phyloP scores from a whole-genome alignment of 352 stramenopile genomes.

The Hyaloperonospora brassicae region DNA sequence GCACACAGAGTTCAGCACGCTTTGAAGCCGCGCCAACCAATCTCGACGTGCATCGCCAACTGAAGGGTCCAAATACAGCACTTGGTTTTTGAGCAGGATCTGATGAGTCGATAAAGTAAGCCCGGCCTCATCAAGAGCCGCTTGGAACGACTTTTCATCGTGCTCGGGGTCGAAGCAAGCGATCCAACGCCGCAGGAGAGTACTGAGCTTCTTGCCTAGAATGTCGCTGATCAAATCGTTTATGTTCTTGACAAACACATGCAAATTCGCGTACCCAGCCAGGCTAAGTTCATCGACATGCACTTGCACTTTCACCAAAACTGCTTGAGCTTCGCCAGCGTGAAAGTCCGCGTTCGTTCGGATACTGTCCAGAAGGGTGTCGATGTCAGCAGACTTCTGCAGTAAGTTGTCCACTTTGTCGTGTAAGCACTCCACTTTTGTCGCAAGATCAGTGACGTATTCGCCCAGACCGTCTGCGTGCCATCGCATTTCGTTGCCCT shows the following conservation, averaged over 20 bases:
- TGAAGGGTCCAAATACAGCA: constrained; percentile 93
- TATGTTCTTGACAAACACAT: constrained; percentile 88
- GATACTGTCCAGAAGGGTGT: constrained; percentile 84
- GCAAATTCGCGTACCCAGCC: constrained; percentile 90
- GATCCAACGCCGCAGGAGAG: constrained; percentile 59
- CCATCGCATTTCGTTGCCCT: constrained; percentile 85
- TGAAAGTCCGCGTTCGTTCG: constrained; percentile 51
- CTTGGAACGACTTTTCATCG: constrained; percentile 54
- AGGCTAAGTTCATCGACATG: constrained; percentile 93
- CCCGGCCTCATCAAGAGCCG: constrained; percentile 34
- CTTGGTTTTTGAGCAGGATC: constrained; percentile 94
- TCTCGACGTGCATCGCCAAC: constrained; percentile 87
- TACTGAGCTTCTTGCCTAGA: constrained; percentile 71
- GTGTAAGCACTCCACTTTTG: constrained; percentile 94
- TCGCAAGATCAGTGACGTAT: constrained; percentile 83
- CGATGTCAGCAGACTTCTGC: constrained; percentile 88
- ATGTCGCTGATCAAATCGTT: constrained; percentile 84
- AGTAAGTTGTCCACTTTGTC: constrained; percentile 97
- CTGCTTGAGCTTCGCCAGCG: constrained; percentile 33
- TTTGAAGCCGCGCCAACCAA: constrained; percentile 90
- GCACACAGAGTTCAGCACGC: constrained; percentile 90
- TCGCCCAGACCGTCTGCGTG: constrained; percentile 81
- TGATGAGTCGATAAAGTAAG: constrained; percentile 72
- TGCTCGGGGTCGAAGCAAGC: constrained; percentile 48
- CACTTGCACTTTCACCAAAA: constrained; percentile 86